Percentiles rank a stretch among this genome's conserved stretches.
phyloP scores from a whole-genome alignment of 257 asterid species.

The Solanum peruvianum region DNA sequence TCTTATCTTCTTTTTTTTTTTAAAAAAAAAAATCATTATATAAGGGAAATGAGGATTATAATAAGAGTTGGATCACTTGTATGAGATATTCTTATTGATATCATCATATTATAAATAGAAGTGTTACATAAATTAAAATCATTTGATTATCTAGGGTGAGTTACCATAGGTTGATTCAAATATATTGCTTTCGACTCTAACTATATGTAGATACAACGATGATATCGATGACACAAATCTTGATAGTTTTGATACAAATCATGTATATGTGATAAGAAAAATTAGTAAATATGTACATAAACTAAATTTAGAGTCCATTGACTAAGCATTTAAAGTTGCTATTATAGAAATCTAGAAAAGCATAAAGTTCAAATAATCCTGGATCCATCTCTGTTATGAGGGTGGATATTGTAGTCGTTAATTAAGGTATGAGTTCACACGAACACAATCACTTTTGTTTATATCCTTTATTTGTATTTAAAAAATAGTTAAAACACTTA shows the following conservation, averaged over 20 bases:
- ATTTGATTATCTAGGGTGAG: neutral
- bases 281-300: neutral
- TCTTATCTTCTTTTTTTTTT: neutral
- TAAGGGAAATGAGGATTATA: neutral
- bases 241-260: neutral
- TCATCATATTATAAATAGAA: neutral
- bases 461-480: neutral
- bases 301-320: neutral
- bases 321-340: neutral
- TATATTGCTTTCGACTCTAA: neutral
- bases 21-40: neutral
- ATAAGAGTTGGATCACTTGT: neutral
- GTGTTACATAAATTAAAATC: neutral
- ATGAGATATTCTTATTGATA: neutral
- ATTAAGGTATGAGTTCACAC: neutral
- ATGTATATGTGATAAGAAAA: neutral
- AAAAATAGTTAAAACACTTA: neutral
- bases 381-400: neutral
- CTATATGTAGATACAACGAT: neutral
- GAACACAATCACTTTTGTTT: neutral
- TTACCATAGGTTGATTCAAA: neutral
- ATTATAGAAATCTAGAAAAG: neutral
- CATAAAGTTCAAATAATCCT: neutral
- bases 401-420: neutral
- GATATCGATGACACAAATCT: neutral